Percentiles rank a stretch among this genome's conserved stretches.
These are phyloP conservation scores for Quercus parvula DNA, from an alignment of 306 rosid genomes.

Conservation along the genomic window DNA sequence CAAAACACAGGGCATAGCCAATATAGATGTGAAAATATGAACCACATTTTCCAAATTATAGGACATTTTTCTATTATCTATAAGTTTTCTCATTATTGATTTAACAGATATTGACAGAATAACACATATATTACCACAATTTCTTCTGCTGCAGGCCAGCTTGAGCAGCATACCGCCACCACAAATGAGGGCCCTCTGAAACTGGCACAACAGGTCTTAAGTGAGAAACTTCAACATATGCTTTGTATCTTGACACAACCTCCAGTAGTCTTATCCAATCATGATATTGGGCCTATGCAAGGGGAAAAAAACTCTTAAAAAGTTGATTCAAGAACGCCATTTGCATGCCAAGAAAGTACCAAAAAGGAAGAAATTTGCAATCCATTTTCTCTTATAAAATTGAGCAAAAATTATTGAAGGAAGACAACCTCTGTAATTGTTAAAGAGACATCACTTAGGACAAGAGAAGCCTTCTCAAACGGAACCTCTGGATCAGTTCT, in stretches of 20 bases:
- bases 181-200: conserved; percentile 52
- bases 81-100: not conserved
- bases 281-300: conserved; percentile 67
- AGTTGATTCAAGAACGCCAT: conserved; percentile 1
- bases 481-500: conserved; percentile 79
- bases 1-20: not conserved
- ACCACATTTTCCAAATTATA: not conserved
- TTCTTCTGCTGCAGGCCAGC: conserved; percentile 83
- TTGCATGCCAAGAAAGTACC: not conserved
- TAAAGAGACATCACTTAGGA: conserved; percentile 75
- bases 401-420: not conserved
- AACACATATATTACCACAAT: conserved; percentile 61
- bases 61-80: not conserved
- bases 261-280: conserved; percentile 95
- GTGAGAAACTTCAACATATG: conserved; percentile 78
- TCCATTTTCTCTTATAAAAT: not conserved
- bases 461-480: conserved; percentile 81
- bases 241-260: conserved; percentile 82
- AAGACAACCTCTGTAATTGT: conserved; percentile 68
- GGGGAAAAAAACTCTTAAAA: conserved; percentile 3
- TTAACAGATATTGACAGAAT: conserved; percentile 12
- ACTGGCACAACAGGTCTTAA: conserved; percentile 74
- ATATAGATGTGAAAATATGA: conserved; percentile 1
- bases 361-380: not conserved
- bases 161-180: conserved; percentile 94